These are phyloP conservation scores for Benincasa hispida DNA, from an alignment of 306 rosid species.

Conservation along the genomic window DNA sequence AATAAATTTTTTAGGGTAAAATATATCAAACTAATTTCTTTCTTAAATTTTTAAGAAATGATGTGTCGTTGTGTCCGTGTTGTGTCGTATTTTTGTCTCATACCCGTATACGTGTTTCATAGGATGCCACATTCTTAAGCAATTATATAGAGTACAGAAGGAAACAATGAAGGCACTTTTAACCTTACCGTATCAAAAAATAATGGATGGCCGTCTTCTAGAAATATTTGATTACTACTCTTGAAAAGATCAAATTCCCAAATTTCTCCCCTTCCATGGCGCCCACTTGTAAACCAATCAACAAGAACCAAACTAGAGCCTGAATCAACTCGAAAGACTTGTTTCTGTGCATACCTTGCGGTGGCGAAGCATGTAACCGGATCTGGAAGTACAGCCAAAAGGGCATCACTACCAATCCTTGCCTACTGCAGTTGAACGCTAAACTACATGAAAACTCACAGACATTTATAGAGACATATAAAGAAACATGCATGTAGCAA, in stretches of 20 bases:
- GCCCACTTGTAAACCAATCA: conserved; percentile 97
- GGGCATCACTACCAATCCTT: conserved; percentile 58
- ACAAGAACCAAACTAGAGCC: conserved; percentile 78
- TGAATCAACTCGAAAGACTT: conserved; percentile 44
- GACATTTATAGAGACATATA: background rate
- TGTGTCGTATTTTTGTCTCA: too few relatives aligned
- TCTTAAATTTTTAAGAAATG: too few relatives aligned
- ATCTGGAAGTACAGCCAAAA: conserved; percentile 77
- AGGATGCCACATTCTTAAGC: background rate
- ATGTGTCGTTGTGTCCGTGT: too few relatives aligned
- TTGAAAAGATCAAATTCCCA: conserved; percentile 83
- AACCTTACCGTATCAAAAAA: conserved; percentile 66
- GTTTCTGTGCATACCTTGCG: conserved; percentile 83
- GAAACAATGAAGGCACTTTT: background rate
- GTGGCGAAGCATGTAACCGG: conserved; percentile 97
- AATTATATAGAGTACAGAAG: background rate
- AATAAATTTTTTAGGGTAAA: too few relatives aligned
- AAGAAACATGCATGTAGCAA: background rate
- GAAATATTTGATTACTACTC: conserved; percentile 62
- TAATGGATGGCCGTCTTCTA: conserved; percentile 63
- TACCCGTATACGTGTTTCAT: too few relatives aligned
- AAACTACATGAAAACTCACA: background rate
- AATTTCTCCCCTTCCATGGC: conserved; percentile 80
- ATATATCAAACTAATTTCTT: too few relatives aligned
- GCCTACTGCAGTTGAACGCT: conserved; percentile 45